Evolutionary conservation across 768 basidiomycete genomes (phyloP).

Genomic region (Daedaleopsis nitida): DNA sequence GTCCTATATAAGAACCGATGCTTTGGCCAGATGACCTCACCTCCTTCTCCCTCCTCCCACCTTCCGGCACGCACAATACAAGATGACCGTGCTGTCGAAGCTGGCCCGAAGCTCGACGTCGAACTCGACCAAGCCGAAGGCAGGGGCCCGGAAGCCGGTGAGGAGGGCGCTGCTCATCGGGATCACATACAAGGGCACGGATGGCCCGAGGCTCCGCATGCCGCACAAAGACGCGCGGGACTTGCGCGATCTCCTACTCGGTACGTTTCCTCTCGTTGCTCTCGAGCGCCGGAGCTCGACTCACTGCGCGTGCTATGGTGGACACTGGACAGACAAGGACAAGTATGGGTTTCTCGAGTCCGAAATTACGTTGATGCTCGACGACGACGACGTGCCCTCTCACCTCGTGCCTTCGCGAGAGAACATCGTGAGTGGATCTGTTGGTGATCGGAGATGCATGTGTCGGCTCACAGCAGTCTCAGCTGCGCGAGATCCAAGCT

Average conservation of each 20-base stretch:
- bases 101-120: not conserved
- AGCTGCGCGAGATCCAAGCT: constrained; percentile 13
- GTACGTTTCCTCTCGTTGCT: constrained; percentile 7
- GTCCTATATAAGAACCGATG: too few species aligned
- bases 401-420: constrained; percentile 8
- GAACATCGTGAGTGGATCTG: constrained; percentile 16
- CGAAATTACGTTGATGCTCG: constrained; percentile 20
- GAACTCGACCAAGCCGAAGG: not conserved
- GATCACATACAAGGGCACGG: constrained; percentile 17
- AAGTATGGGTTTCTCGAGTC: constrained; percentile 16
- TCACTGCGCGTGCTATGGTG: too few species aligned
- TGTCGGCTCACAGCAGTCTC: not conserved
- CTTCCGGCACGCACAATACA: not conserved
- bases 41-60: not conserved
- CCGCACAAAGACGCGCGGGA: constrained; percentile 17
- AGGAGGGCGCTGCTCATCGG: constrained; percentile 20
- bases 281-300: too few species aligned
- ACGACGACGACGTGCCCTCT: constrained; percentile 5
- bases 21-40: too few species aligned
- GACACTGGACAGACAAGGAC: constrained; percentile 10
- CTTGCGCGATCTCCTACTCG: constrained; percentile 17
- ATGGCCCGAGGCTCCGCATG: not conserved
- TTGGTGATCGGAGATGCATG: not conserved
- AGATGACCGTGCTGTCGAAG: not conserved
- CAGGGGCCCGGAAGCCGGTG: not conserved